Percentiles rank a stretch among this genome's conserved stretches.
phyloP scores from a whole-genome alignment of 441 rosid genomes.

The Populus trichocarpa region DNA sequence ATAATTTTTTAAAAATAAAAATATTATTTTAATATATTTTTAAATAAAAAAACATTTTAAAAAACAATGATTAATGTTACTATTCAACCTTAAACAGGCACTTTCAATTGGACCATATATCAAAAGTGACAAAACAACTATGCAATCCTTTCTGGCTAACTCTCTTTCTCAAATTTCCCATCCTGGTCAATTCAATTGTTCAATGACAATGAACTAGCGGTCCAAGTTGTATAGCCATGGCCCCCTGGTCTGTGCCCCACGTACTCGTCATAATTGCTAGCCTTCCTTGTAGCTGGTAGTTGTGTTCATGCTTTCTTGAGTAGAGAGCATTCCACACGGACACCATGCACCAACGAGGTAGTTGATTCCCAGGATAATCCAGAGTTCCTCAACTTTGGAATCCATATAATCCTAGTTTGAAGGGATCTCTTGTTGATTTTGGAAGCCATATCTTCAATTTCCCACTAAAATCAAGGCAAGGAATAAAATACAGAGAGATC shows the following conservation, averaged over 20 bases:
- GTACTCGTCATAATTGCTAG: background rate
- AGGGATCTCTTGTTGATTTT: background rate
- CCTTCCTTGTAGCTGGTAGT: background rate
- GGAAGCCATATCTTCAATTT: background rate
- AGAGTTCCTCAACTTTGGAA: background rate
- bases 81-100: no score
- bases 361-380: background rate
- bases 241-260: background rate
- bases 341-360: background rate
- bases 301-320: background rate
- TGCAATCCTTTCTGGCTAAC: background rate
- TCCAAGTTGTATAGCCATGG: background rate
- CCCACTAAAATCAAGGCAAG: background rate
- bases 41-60: no score
- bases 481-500: background rate
- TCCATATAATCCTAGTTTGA: background rate
- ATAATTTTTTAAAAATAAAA: no score
- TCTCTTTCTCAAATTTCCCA: background rate
- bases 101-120: background rate
- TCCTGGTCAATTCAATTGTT: conserved; percentile 3
- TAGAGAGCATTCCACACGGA: background rate
- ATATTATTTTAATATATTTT: no score
- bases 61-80: no score
- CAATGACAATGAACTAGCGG: background rate
- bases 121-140: background rate